phyloP scores from a whole-genome alignment of 73 alveolate species.

The Symbiodinium natans region DNA sequence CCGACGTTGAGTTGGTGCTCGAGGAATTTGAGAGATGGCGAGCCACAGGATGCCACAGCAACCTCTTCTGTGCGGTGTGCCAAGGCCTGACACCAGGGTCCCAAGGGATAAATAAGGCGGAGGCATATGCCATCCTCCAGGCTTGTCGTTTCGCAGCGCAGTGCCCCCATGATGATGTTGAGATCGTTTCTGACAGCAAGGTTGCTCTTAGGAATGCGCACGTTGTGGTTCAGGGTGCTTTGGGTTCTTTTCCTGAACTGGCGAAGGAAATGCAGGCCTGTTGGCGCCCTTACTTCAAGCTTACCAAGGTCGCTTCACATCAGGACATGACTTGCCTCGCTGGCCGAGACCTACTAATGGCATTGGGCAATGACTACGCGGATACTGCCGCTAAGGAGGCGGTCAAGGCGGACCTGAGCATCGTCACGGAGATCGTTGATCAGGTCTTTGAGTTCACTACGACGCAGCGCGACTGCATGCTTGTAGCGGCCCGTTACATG shows the following conservation, averaged over 20 bases:
- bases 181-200: neutral
- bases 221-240: too few species aligned
- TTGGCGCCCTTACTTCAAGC: neutral
- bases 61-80: neutral
- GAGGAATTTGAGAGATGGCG: neutral
- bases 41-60: neutral
- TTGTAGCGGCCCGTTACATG: too few species aligned
- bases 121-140: neutral
- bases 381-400: neutral
- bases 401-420: too few species aligned
- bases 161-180: neutral
- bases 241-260: neutral
- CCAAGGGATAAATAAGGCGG: neutral
- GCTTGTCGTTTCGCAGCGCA: neutral
- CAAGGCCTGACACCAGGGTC: neutral
- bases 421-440: too few species aligned
- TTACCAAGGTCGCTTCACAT: neutral
- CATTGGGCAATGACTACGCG: neutral
- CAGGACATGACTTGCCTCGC: neutral
- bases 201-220: neutral
- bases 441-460: too few species aligned
- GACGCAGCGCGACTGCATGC: too few species aligned
- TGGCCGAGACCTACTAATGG: neutral
- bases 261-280: neutral
- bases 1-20: neutral